Evolutionary conservation across 176 grass and related monocot genomes (phyloP).

Genomic region (Ensete ventricosum): DNA sequence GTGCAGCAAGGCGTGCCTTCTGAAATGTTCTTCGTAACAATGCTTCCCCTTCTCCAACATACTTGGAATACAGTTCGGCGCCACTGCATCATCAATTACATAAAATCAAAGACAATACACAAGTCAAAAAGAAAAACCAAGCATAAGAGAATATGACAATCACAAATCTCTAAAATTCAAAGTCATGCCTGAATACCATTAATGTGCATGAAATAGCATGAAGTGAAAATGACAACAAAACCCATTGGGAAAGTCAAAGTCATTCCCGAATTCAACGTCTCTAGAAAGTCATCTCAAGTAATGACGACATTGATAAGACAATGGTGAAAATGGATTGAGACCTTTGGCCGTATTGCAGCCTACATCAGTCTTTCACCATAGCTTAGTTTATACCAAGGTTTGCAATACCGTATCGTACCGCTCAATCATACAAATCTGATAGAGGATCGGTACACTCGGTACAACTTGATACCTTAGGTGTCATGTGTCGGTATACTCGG

Average conservation of each 20-base stretch:
- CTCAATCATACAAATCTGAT: too few relatives aligned
- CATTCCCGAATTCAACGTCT: not conserved
- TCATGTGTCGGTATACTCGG: too few relatives aligned
- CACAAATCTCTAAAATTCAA: not conserved
- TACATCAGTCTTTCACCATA: not conserved
- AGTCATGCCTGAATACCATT: not conserved
- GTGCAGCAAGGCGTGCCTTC: conserved; percentile 62
- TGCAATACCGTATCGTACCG: too few relatives aligned
- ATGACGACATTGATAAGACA: not conserved
- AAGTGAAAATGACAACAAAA: too few relatives aligned
- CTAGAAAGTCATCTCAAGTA: not conserved
- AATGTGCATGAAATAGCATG: not conserved
- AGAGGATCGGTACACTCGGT: too few relatives aligned
- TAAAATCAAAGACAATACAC: conserved; percentile 6
- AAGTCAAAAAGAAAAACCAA: not conserved
- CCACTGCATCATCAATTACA: conserved; percentile 36
- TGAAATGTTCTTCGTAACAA: conserved; percentile 72
- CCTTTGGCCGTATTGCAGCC: not conserved
- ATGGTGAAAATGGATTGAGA: not conserved
- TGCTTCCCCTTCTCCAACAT: conserved; percentile 95
- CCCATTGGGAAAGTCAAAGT: not conserved
- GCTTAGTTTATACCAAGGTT: too few relatives aligned
- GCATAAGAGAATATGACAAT: not conserved
- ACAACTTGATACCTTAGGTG: too few relatives aligned
- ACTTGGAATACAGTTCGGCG: conserved; percentile 85